Conservation (phyloP, 2,329 filamentous ascomycete species). For the Penicillium sp. region DNA sequence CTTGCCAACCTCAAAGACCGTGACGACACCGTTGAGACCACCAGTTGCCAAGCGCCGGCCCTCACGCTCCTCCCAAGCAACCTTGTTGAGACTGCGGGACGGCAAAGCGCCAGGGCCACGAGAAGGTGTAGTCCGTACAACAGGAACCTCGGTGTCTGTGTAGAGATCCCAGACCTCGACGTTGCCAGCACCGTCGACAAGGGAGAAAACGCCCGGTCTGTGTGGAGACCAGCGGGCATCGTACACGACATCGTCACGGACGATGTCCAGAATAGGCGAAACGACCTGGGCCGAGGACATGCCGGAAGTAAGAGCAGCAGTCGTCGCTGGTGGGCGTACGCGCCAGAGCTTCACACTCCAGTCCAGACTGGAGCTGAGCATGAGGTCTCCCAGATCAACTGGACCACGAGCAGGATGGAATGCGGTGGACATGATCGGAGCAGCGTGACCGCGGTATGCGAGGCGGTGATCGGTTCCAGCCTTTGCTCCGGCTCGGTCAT, state of each 20-base stretch:
- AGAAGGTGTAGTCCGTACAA: constrained; percentile 75
- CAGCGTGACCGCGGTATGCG: constrained; percentile 85
- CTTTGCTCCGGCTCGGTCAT: constrained; percentile 95
- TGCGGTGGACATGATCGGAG: constrained; percentile 92
- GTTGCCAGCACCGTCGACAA: constrained; percentile 89
- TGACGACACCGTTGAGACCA: constrained; percentile 86
- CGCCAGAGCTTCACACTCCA: constrained; percentile 99
- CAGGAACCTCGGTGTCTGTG: constrained; percentile 87
- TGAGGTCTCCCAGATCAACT: constrained; percentile 89
- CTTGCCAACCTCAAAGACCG: constrained; percentile 87
- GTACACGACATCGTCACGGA: constrained; percentile 94
- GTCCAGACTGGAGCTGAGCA: constrained; percentile 88
- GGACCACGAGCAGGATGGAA: constrained; percentile 93
- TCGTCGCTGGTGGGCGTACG: constrained; percentile 61
- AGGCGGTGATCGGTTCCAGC: constrained; percentile 89
- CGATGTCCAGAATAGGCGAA: constrained; percentile 81
- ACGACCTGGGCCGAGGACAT: constrained; percentile 55
- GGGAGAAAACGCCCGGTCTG: constrained; percentile 89
- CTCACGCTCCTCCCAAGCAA: constrained; percentile 90
- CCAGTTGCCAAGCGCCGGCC: constrained; percentile 86
- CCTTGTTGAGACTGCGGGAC: constrained; percentile 86
- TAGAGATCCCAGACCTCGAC: constrained; percentile 96
- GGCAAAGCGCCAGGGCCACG: constrained; percentile 64
- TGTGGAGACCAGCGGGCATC: constrained; percentile 94
- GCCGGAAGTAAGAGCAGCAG: constrained; percentile 41